Percentiles rank a stretch among this genome's conserved stretches.
Conservation (phyloP, 116 monocot species). For the Posidonia oceanica region DNA sequence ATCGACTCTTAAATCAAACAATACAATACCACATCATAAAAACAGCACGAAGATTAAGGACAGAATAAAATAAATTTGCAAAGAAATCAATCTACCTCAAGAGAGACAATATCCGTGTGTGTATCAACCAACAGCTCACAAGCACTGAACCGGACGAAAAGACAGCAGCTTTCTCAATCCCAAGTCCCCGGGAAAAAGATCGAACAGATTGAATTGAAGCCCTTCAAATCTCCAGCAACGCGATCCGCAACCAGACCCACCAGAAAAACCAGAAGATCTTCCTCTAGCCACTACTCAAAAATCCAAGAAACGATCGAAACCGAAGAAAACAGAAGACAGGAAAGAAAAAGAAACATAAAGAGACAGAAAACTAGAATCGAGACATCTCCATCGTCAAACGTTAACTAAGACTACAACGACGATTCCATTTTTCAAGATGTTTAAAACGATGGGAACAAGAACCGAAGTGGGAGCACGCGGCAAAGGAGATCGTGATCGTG, state of each 20-base stretch:
- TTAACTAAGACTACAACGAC: constrained; percentile 59
- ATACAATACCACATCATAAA: too few species aligned
- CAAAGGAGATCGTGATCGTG: constrained; percentile 19
- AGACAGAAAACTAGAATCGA: background rate
- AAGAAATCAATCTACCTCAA: too few species aligned
- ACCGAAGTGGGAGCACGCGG: constrained; percentile 26
- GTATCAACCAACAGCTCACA: too few species aligned
- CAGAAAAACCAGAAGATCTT: background rate
- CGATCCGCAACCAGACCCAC: background rate
- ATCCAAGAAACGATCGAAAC: background rate
- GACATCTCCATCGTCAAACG: background rate
- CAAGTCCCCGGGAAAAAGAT: background rate
- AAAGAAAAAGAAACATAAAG: background rate
- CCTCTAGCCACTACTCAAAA: background rate
- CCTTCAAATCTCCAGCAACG: too few species aligned
- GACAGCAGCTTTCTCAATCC: background rate
- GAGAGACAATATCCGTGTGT: too few species aligned
- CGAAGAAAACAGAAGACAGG: background rate
- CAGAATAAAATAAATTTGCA: too few species aligned
- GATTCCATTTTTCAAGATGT: constrained; percentile 64
- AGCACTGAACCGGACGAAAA: background rate
- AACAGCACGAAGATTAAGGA: too few species aligned
- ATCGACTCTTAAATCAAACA: too few species aligned
- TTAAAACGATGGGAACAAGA: constrained; percentile 75
- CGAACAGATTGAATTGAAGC: too few species aligned